Evolutionary conservation across 2,329 filamentous ascomycete genomes (phyloP).

Genomic region (Cercospora zeina): DNA sequence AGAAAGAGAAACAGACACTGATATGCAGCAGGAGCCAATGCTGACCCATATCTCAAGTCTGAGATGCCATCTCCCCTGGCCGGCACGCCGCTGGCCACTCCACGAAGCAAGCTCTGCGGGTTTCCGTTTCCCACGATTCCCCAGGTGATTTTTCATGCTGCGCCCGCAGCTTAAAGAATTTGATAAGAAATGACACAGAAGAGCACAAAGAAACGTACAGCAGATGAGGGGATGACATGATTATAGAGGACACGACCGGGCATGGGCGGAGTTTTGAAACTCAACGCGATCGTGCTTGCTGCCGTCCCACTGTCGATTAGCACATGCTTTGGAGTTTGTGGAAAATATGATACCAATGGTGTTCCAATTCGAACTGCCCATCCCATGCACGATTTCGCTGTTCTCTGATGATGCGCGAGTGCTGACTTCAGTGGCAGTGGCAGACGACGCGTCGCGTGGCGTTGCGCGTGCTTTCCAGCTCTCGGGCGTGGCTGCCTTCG

Average conservation of each 20-base stretch:
- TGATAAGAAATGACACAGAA: constrained; percentile 8
- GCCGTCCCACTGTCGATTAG: not conserved
- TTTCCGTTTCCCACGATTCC: constrained; percentile 12
- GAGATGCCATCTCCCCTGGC: constrained; percentile 3
- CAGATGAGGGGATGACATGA: constrained; percentile 5
- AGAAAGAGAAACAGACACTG: not conserved
- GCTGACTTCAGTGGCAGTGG: not conserved
- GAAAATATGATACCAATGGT: constrained; percentile 15
- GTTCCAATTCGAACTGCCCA: not conserved
- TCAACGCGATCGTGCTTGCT: not conserved
- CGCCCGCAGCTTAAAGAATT: constrained; percentile 6
- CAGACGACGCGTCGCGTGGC: not conserved
- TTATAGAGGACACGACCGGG: constrained; percentile 11
- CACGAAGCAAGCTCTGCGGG: constrained; percentile 14
- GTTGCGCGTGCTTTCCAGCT: not conserved
- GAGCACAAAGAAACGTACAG: constrained; percentile 9
- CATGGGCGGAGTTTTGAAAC: constrained; percentile 1
- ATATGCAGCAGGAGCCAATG: not conserved
- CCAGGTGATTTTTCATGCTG: constrained; percentile 5
- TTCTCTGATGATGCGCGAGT: not conserved
- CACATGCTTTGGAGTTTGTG: constrained; percentile 1
- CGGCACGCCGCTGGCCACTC: constrained; percentile 11
- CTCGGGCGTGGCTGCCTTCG: not conserved
- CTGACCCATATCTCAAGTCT: constrained; percentile 11
- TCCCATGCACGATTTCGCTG: not conserved